Percentiles rank a stretch among this genome's conserved stretches.
These are phyloP conservation scores for Adansonia rubrostipa DNA, from an alignment of 441 rosid species.

Conservation along the genomic window DNA sequence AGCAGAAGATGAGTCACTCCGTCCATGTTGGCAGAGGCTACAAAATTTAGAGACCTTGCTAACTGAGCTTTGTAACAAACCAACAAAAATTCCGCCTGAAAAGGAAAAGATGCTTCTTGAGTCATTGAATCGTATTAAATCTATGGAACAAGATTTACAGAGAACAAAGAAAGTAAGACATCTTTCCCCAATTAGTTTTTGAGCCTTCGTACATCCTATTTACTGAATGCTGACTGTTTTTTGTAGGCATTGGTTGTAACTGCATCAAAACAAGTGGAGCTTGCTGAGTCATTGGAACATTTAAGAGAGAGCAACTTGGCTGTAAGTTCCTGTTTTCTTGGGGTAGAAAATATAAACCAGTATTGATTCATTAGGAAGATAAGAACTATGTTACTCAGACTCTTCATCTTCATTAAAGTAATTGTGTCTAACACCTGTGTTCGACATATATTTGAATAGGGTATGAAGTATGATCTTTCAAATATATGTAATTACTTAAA, in stretches of 20 bases:
- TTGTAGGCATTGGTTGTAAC: conserved; percentile 85
- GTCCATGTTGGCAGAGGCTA: conserved; percentile 92
- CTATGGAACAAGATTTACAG: conserved; percentile 85
- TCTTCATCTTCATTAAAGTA: no score
- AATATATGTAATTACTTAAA: no score
- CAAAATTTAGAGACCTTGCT: conserved; percentile 75
- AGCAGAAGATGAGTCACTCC: conserved; percentile 52
- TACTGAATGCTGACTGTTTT: conserved; percentile 22
- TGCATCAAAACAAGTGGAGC: conserved; percentile 90
- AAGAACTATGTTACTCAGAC: no score
- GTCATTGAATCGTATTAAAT: conserved; percentile 77
- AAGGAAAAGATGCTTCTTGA: conserved; percentile 88
- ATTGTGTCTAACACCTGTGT: no score
- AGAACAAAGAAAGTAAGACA: conserved; percentile 72
- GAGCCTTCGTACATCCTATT: neutral
- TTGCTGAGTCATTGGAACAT: conserved; percentile 80
- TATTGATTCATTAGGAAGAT: neutral
- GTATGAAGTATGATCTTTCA: no score
- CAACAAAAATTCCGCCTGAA: conserved; percentile 78
- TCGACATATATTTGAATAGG: no score
- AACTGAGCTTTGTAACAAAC: conserved; percentile 67
- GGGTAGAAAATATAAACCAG: neutral
- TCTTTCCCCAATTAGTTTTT: neutral
- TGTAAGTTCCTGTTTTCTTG: conserved; percentile 53
- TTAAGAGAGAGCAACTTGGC: conserved; percentile 53